phyloP scores from a whole-genome alignment of 1,139 yeast genomes.

The Candida mesenterica region DNA sequence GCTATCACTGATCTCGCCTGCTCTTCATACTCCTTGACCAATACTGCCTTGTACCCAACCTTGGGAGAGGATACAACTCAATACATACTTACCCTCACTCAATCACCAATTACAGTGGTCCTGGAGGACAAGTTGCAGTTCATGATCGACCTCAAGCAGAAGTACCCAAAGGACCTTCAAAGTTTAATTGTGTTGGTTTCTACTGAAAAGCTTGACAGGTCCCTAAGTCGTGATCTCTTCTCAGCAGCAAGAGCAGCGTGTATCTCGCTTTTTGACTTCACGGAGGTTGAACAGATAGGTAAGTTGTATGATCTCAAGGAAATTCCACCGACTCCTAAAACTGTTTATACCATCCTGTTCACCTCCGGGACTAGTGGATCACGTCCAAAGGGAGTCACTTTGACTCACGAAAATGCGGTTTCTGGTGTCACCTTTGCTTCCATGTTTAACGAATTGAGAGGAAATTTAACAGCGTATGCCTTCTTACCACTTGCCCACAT shows the following conservation, averaged over 20 bases:
- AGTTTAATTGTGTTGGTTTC: constrained; percentile 38
- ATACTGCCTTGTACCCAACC: constrained; percentile 66
- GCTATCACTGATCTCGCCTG: constrained; percentile 59
- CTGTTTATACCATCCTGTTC: constrained; percentile 28
- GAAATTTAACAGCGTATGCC: constrained; percentile 12
- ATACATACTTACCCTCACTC: constrained; percentile 56
- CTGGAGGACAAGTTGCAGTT: constrained; percentile 47
- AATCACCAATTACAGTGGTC: constrained; percentile 54
- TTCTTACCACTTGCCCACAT: constrained; percentile 74
- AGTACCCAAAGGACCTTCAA: constrained; percentile 19
- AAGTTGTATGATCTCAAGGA: constrained; percentile 18
- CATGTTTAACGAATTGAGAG: constrained; percentile 14
- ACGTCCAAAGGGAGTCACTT: constrained; percentile 39
- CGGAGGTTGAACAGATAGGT: constrained; percentile 30
- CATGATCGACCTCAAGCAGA: constrained; percentile 36
- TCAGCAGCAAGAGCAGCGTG: constrained; percentile 22
- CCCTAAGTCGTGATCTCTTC: constrained; percentile 33
- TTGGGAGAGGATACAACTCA: constrained; percentile 59
- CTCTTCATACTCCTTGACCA: constrained; percentile 47
- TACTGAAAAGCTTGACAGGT: constrained; percentile 40
- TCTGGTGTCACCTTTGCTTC: constrained; percentile 23
- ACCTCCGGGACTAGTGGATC: constrained; percentile 41
- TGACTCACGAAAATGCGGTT: constrained; percentile 31
- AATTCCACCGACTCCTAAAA: constrained; percentile 22
- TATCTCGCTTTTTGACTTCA: constrained; percentile 30